Base-by-base conservation (phyloP, 768 basidiomycete genomes). In the Rossbeevera mucosa region DNA sequence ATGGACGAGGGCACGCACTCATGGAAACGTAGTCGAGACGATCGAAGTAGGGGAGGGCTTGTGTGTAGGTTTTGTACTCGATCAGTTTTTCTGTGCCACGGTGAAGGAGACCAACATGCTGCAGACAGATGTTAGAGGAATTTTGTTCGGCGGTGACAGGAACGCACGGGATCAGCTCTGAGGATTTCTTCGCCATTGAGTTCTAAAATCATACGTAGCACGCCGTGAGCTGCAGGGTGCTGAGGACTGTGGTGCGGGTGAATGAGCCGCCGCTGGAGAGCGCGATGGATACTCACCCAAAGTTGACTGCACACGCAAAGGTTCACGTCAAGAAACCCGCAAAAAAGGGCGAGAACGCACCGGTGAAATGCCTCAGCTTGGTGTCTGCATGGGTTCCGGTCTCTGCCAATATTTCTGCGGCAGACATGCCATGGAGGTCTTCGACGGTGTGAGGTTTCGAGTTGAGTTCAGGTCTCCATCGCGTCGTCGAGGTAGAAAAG, bases 21-120 rank as follows among this genome's bases (percentile, higher is more conserved):
- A 97, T 98, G 45, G 95, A 97, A 49, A 98, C 95, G 62, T 99
- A 99, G 76, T 99, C 96, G 54, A 98, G 79, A 62, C 96, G 92
- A 70, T 99, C 96, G 67, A 99, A 99, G 74, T 99, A 98, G 1
- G 96, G 96, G 18, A 98, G 75, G 0, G 96, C 96, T 75, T 99
- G 96, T 5, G 85, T 90, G 66, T 98, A 98, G 1, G 87, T 97
- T 76, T 99, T 99, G 80, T 94, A 95, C 72, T 98, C 96, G 57
- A 98, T 98, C 47, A 99, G 80, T 71, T 98, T 98, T 71, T 99
- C 96, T 18, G 95, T 99, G 20, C 95, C 96, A 59, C 96, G 85
- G 72, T 98, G 96, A 44, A 99, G 80, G 22, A 99, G 79, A 51
- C 96, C 96, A 63, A 98, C 87, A 63, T 99, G 96, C 86, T 90